Conservation (phyloP, 2,329 filamentous ascomycete species). For the Arthrobotrys megalospora region DNA sequence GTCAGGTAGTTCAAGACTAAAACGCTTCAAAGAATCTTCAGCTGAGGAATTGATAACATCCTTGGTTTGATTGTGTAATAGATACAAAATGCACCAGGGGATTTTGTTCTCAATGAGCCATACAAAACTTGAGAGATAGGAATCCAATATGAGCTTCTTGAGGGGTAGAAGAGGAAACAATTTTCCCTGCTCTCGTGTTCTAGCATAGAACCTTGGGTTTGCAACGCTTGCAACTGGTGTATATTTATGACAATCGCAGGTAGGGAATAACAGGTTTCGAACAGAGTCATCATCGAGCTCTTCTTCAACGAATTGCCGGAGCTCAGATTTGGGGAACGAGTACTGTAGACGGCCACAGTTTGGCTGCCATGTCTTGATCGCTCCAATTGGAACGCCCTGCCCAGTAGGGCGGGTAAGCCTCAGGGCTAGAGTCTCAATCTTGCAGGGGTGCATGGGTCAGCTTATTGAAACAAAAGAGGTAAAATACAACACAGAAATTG, state of each 20-base stretch:
- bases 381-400: neutral
- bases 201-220: neutral
- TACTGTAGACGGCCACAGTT: neutral
- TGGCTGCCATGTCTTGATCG: neutral
- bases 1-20: neutral
- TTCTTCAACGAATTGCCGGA: neutral
- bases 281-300: neutral
- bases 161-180: neutral
- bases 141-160: neutral
- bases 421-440: neutral
- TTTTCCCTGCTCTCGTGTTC: no score
- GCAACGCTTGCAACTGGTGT: neutral
- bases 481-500: no score
- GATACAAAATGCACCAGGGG: constrained; percentile 13
- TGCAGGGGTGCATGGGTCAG: neutral
- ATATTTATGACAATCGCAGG: neutral
- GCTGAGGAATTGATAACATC: neutral
- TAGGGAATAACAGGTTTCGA: constrained; percentile 1
- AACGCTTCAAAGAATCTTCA: neutral
- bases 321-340: neutral
- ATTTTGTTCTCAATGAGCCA: neutral
- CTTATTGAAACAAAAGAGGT: neutral
- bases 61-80: neutral
- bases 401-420: neutral
- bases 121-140: neutral